A percentile compares a stretch with the other conserved stretches of the same genome.
These are phyloP conservation scores for Babesia caballi DNA, from an alignment of 169 alveolate species.

Conservation along the genomic window DNA sequence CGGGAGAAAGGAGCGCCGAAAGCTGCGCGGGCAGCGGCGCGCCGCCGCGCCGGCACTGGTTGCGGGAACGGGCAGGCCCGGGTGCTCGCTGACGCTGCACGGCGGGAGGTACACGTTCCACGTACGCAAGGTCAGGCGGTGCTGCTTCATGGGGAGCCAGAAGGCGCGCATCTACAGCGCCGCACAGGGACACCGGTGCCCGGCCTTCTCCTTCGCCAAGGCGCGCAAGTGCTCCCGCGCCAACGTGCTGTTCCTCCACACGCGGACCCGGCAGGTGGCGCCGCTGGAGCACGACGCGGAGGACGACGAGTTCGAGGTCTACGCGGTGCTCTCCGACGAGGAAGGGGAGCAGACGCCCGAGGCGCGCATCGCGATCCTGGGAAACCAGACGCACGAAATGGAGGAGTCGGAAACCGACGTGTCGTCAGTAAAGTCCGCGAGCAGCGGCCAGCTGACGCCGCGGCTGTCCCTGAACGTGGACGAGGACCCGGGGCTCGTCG, in stretches of 20 bases:
- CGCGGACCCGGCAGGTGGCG: not conserved
- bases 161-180: constrained; percentile 6
- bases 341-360: not conserved
- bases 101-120: not conserved
- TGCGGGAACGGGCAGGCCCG: not conserved
- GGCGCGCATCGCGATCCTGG: not conserved
- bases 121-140: not conserved
- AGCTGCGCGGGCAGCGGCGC: not conserved
- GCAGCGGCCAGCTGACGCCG: not conserved
- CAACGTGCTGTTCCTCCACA: not conserved
- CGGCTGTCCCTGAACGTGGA: not conserved
- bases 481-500: not conserved
- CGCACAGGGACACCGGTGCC: constrained; percentile 1
- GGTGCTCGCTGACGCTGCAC: not conserved
- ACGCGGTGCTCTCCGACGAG: not conserved
- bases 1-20: not conserved
- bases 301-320: constrained; percentile 9
- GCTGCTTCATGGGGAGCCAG: not conserved
- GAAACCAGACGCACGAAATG: not conserved
- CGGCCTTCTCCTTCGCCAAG: not conserved
- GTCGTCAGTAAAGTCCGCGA: not conserved
- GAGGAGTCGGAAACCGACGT: constrained; percentile 18
- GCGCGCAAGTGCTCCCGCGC: not conserved
- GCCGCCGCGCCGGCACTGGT: not conserved
- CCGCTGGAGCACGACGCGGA: not conserved